Base-by-base conservation (phyloP, 495 filamentous ascomycete species). In the Lentithecium fluviatile region DNA sequence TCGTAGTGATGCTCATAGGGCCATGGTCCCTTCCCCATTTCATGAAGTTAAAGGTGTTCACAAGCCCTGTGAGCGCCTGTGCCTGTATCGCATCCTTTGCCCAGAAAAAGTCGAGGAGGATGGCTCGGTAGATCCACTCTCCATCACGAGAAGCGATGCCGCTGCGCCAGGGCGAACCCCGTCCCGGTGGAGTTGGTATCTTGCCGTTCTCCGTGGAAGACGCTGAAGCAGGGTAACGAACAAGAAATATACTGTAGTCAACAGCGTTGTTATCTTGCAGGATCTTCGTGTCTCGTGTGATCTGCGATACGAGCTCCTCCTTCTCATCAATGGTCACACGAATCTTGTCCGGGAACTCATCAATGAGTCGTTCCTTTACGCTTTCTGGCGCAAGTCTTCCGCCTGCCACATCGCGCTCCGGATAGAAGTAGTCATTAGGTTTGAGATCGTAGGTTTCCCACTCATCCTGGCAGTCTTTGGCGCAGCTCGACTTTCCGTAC, bases 361-460 rank as follows among this genome's bases (percentile, higher is more conserved):
- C 85, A 20, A 79, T 79, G 15, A 88, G 76, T 54, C 78, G 79
- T 29, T 75, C 75, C 62, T 84, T 78, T 11, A 83, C 85, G 2
- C 77, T 78, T 49, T 87, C 75, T 43, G 80, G 81, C 0, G 85
- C 76, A 0, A 89, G 73, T 0, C 73, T 70, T 0, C 82, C 82
- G 1, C 82, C 82, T 0, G 85, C 73, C 8, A 89, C 75, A 54
- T 89, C 86, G 0, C 86, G 74, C 71, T 88, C 85, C 0, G 86
- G 86, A 60, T 82, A 87, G 74, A 88, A 88, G 70, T 88, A 89
- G 37, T 82, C 81, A 21, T 78, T 82, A 0, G 86, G 86, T 64
- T 89, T 89, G 15, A 89, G 79, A 40, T 89, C 86, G 74, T 84
- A 88, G 0, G 79, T 79, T 58, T 88, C 84, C 85, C 85, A 89